These are phyloP conservation scores for Colletotrichum eleusines DNA, from an alignment of 2,329 filamentous ascomycete species.

Conservation along the genomic window DNA sequence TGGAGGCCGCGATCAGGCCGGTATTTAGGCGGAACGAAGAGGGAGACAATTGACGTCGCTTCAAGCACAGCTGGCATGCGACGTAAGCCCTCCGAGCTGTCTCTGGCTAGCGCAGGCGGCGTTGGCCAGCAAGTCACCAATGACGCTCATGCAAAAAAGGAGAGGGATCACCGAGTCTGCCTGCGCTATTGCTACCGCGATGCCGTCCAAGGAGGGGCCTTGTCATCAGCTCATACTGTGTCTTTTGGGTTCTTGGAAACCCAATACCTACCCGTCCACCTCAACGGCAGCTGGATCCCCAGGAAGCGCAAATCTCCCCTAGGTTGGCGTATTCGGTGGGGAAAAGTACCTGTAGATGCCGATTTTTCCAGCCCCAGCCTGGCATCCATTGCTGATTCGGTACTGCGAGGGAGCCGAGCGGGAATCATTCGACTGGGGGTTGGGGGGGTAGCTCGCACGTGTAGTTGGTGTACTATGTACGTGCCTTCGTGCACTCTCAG, in stretches of 20 bases:
- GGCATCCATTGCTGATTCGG: conserved; percentile 11
- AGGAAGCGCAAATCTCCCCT: conserved; percentile 31
- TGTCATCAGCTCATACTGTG: conserved; percentile 19
- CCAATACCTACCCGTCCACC: not conserved
- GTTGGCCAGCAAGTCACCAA: conserved; percentile 8
- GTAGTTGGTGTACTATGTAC: too few species aligned
- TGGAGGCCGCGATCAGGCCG: not conserved
- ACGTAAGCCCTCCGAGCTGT: not conserved
- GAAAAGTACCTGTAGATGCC: conserved; percentile 3
- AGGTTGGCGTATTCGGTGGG: conserved; percentile 10
- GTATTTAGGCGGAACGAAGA: conserved; percentile 2
- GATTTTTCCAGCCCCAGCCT: conserved; percentile 19
- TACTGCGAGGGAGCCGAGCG: not conserved
- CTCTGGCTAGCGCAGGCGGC: conserved; percentile 28
- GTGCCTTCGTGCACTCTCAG: too few species aligned
- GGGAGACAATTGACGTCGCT: not conserved
- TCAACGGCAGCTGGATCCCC: not conserved
- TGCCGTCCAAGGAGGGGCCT: not conserved
- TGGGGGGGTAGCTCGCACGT: too few species aligned
- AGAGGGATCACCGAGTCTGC: not conserved
- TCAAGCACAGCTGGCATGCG: not conserved
- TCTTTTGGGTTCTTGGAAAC: not conserved
- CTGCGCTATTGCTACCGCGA: conserved; percentile 12
- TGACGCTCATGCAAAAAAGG: conserved; percentile 5
- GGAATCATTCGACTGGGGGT: conserved; percentile 2